Base-by-base conservation (phyloP, 169 alveolate species). In the Plasmodium ovale region DNA sequence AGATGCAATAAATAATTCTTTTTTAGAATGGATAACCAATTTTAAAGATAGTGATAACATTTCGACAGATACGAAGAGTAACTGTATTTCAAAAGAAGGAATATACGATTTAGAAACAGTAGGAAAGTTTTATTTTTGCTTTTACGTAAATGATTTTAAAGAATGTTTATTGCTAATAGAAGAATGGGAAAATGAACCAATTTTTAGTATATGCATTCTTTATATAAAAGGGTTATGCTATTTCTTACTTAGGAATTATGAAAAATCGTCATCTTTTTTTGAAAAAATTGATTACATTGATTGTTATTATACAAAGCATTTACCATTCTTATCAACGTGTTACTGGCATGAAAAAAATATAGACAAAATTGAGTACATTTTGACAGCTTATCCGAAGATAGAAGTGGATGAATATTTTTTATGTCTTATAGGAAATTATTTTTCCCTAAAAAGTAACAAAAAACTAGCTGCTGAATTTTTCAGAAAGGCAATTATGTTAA, bases 381-480 rank as follows among this genome's bases (percentile, higher is more conserved):
- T 79, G 42, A n/a, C 56, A 68, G 39, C 39, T 3, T 79, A 79
- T 65, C 60, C 59, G 44, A 79, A 79, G 82, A 79, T 33, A 64
- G 82, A 79, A 79, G 16, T 64, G 37, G 65, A 79, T 65, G 89
- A 79, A 47, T 25, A 79, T 65, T 79, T 64, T 62, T 49, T 79
- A 31, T 79, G 89, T 23, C 62, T 79, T 44, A 79, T 79, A 29
- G 89, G 89, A 64, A 79, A 79, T 64, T 79, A 79, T 65, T 79
- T 79, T 65, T 79, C 89, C 21, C 39, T 79, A 79, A 79, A 79
- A 79, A 79, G 65, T 49, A 79, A 79, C 39, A 79, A 79, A 79
- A 51, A 39, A 3, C 23, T 64, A 54, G 62, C 82, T 19, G 39
- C 59, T 21, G 10, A 35, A n/a, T 79, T 79, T 79, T 79, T 79